Percentiles rank a stretch among this genome's conserved stretches.
These are phyloP conservation scores for Clathrospora elynae DNA, from an alignment of 2,329 filamentous ascomycete genomes.

Conservation along the genomic window DNA sequence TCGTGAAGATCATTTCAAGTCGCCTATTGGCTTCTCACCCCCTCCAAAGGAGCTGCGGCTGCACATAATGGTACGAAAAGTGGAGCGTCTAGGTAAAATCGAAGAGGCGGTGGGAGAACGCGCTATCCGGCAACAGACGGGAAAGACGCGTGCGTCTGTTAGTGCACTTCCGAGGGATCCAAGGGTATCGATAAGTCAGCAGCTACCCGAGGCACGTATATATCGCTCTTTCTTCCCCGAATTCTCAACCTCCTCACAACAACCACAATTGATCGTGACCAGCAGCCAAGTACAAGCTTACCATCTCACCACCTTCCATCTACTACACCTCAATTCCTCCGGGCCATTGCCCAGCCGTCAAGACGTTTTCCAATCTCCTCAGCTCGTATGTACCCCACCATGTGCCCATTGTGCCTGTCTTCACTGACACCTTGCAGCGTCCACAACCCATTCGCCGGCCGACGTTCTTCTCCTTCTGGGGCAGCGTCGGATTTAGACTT, in stretches of 20 bases:
- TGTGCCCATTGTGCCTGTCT: conserved; percentile 6
- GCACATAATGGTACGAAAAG: conserved; percentile 30
- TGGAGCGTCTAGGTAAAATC: conserved; percentile 24
- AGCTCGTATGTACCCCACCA: conserved; percentile 75
- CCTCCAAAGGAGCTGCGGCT: conserved; percentile 13
- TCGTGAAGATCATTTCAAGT: conserved; percentile 11
- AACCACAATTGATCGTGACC: conserved; percentile 11
- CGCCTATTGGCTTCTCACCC: conserved; percentile 31
- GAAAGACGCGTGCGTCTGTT: conserved; percentile 20
- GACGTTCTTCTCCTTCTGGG: conserved; percentile 87
- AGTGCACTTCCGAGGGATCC: too few species aligned
- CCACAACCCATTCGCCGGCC: conserved; percentile 96
- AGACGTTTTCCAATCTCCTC: conserved; percentile 98
- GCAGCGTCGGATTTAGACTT: conserved; percentile 69
- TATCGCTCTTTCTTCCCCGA: conserved; percentile 16
- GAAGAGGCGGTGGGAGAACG: conserved; percentile 41
- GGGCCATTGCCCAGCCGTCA: conserved; percentile 67
- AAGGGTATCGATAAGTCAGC: conserved; percentile 29
- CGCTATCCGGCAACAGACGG: conserved; percentile 37
- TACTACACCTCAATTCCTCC: conserved; percentile 28
- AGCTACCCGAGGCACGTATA: conserved; percentile 26
- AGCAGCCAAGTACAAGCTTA: conserved; percentile 13
- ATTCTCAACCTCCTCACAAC: conserved; percentile 15
- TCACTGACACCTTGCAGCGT: conserved; percentile 60
- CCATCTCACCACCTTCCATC: conserved; percentile 15